Conservation (phyloP, 2,329 filamentous ascomycete species). For the Aureobasidium namibiae region DNA sequence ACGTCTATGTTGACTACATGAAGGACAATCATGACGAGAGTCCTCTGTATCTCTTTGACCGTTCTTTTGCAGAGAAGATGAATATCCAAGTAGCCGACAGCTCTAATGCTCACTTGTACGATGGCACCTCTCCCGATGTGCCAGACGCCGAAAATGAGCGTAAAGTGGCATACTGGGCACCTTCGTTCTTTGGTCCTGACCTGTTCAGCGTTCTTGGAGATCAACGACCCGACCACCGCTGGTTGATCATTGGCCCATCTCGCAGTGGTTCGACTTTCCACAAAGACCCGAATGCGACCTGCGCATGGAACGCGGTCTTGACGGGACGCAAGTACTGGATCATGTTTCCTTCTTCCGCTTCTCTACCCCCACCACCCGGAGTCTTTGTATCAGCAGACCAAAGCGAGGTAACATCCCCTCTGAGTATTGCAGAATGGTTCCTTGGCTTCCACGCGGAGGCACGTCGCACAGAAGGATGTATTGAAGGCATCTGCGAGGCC, state of each 20-base stretch:
- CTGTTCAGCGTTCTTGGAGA: conserved; percentile 70
- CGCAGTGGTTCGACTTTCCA: conserved; percentile 91
- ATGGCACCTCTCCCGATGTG: background rate
- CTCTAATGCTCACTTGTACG: conserved; percentile 12
- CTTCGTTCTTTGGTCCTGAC: conserved; percentile 77
- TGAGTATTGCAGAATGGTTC: conserved; percentile 96
- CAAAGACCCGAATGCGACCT: conserved; percentile 65
- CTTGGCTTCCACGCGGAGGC: conserved; percentile 82
- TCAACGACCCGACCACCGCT: conserved; percentile 78
- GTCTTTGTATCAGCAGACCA: conserved; percentile 85
- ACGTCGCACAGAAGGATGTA: conserved; percentile 63
- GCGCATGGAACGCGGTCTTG: conserved; percentile 90
- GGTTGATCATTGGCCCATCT: conserved; percentile 84
- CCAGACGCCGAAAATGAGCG: conserved; percentile 24
- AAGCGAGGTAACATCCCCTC: conserved; percentile 84
- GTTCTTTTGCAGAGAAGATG: conserved; percentile 82
- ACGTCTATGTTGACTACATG: conserved; percentile 80
- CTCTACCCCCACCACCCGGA: conserved; percentile 64
- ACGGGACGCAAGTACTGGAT: conserved; percentile 95
- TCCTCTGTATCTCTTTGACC: conserved; percentile 87
- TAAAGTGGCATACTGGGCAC: conserved; percentile 63
- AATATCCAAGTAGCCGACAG: conserved; percentile 52
- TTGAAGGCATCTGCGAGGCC: conserved; percentile 73
- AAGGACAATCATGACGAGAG: conserved; percentile 71
- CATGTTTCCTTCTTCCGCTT: conserved; percentile 74